Evolutionary conservation across 108 stramenopile species (phyloP).

Genomic region (Skeletonema tropicum): DNA sequence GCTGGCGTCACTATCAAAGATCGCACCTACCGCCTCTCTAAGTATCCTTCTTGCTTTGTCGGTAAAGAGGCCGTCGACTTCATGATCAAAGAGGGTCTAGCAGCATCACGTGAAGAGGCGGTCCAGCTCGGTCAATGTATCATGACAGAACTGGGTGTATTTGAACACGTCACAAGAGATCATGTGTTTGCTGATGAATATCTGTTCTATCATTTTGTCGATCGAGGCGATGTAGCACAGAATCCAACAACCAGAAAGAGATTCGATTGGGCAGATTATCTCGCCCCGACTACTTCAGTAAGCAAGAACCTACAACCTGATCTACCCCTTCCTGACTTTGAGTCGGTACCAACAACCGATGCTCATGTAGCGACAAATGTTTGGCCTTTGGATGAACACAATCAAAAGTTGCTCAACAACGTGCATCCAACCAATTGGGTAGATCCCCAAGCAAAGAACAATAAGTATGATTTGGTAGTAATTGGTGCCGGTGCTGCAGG

Average conservation of each 20-base stretch:
- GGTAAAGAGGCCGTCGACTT: slow-evolving; percentile 57
- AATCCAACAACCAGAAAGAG: slow-evolving; percentile 47
- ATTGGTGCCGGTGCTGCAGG: slow-evolving; percentile 85
- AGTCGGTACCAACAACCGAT: slow-evolving; percentile 52
- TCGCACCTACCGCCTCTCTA: slow-evolving; percentile 26
- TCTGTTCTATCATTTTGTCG: slow-evolving; percentile 63
- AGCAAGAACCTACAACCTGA: slow-evolving; percentile 36
- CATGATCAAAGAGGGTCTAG: slow-evolving; percentile 42
- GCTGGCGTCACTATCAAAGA: slow-evolving; percentile 32
- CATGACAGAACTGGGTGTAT: slow-evolving; percentile 36
- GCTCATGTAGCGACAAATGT: slow-evolving; percentile 55
- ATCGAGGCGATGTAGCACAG: slow-evolving; percentile 49
- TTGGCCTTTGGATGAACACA: slow-evolving; percentile 79
- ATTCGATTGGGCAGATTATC: slow-evolving; percentile 58
- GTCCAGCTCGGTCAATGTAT: slow-evolving; percentile 50
- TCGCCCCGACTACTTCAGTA: slow-evolving; percentile 31
- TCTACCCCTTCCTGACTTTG: slow-evolving; percentile 46
- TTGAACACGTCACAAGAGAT: slow-evolving; percentile 58
- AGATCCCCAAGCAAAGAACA: slow-evolving; percentile 51
- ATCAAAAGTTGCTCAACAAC: slow-evolving; percentile 63
- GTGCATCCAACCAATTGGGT: slow-evolving; percentile 81
- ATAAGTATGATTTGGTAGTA: slow-evolving; percentile 83
- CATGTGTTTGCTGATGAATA: slow-evolving; percentile 56
- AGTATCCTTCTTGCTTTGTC: slow-evolving; percentile 56
- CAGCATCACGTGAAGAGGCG: slow-evolving; percentile 47